Base-by-base conservation (phyloP, 2,329 filamentous ascomycete species). In the Hymenoscyphus linearis region DNA sequence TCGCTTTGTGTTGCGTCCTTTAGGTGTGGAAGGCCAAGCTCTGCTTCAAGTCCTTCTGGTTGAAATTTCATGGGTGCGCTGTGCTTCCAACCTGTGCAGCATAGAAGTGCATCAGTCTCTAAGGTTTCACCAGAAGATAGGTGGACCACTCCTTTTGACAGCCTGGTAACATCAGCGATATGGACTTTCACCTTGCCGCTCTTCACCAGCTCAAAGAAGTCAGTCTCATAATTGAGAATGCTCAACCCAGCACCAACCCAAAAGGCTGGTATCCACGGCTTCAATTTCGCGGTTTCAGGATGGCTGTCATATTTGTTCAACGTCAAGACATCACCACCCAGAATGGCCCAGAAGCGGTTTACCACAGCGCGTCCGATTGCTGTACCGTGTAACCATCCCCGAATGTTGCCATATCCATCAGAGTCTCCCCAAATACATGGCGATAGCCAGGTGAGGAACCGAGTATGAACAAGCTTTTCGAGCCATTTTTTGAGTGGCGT, bases 401-500 rank as follows among this genome's bases (percentile, higher is more conserved):
- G 79, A 1, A 83, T 76, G 12, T 74, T 75, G 13, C 79, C 75
- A 65, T 81, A 88, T 1, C 86, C 87, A 68, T 85, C 86, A 1
- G 79, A 81, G 1, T 79, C 77, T 4, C 85, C 87, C 86, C 87
- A 93, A 14, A 88, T 80, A 70, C 88, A 92, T 0, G 90, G 89
- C 57, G 83, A 86, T 73, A 93, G 85, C 85, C 87, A 91, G 1
- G 85, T 88, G 58, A 92, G 74, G 65, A 89, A 79, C 0, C 89
- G 84, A 0, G 83, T 87, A 35, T 82, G 81, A 3, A 87, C 80
- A 4, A 91, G 79, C 67, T 87, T 84, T 73, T 91, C 88, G 0
- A 90, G 75, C 80, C 83, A 85, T 61, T 80, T 81, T 71, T 86
- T 86, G n/a, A 89, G 70, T 0, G 86, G 86, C 1, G 87, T 89